Conservation (phyloP, 495 filamentous ascomycete species). For the Penicillium riverlandense region DNA sequence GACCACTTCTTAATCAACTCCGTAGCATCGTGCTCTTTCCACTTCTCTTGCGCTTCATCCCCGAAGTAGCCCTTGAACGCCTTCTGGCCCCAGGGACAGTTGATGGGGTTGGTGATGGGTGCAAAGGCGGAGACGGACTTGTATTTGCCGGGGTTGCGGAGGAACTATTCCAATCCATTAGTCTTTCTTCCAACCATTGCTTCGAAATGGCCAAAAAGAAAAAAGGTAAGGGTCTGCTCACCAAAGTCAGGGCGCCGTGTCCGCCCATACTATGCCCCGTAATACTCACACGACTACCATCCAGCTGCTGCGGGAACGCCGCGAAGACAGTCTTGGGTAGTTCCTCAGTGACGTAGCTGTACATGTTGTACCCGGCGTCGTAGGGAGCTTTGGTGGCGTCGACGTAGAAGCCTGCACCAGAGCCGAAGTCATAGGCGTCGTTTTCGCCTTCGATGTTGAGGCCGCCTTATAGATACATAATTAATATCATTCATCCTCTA, state of each 20-base stretch:
- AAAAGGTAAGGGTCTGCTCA: constrained; percentile 18
- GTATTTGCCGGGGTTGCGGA: constrained; percentile 86
- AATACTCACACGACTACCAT: constrained; percentile 62
- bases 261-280: constrained; percentile 96
- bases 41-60: constrained; percentile 58
- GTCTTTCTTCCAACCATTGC: too few relatives aligned
- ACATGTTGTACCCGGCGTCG: constrained; percentile 77
- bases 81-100: constrained; percentile 92
- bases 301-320: constrained; percentile 57
- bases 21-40: constrained; percentile 88
- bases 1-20: constrained; percentile 75
- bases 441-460: constrained; percentile 72
- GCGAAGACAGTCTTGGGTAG: constrained; percentile 69
- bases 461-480: constrained; percentile 40
- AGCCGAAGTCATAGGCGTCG: constrained; percentile 83
- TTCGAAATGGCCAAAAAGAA: constrained; percentile 1
- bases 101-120: constrained; percentile 80
- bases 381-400: constrained; percentile 76
- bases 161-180: constrained; percentile 42
- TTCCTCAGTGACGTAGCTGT: constrained; percentile 79
- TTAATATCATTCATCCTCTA: not conserved
- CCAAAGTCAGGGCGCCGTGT: constrained; percentile 84
- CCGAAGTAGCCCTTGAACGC: constrained; percentile 89
- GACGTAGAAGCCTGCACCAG: constrained; percentile 89
- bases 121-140: constrained; percentile 83